These are phyloP conservation scores for Blastobotrys peoriensis DNA, from an alignment of 805 yeast genomes.

Conservation along the genomic window DNA sequence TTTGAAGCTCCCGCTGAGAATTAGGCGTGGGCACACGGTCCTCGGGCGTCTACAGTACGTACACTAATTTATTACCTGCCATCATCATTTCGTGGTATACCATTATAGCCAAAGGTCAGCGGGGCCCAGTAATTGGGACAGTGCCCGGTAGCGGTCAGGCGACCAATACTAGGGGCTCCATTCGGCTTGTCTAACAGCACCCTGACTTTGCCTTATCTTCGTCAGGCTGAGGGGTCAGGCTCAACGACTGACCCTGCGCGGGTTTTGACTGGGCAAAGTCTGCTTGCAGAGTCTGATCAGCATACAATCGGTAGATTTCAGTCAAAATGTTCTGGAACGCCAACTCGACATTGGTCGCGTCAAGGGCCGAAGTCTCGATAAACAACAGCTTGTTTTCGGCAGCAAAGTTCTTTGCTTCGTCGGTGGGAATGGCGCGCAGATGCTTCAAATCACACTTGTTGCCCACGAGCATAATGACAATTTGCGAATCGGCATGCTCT, in stretches of 20 bases:
- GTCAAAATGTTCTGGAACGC: conserved; percentile 91
- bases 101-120: no score
- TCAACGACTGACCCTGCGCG: conserved; percentile 82
- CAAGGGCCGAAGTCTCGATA: conserved; percentile 88
- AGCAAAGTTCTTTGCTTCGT: conserved; percentile 93
- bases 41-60: no score
- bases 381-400: conserved; percentile 84
- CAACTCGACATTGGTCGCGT: conserved; percentile 88
- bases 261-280: conserved; percentile 59
- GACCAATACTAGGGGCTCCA: no score
- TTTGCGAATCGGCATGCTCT: conserved; percentile 95
- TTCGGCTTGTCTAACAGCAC: conserved; percentile 20
- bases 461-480: conserved; percentile 94
- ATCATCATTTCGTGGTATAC: neutral
- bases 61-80: no score
- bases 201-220: conserved; percentile 46
- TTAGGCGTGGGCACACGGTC: no score
- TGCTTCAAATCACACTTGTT: conserved; percentile 94
- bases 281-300: conserved; percentile 85
- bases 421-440: conserved; percentile 93
- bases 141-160: no score
- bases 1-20: conserved; percentile 36
- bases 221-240: conserved; percentile 88
- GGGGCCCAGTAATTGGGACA: no score
- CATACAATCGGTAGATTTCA: conserved; percentile 92